phyloP scores from a whole-genome alignment of 2,329 filamentous ascomycete genomes.

The Penicillium expansum region DNA sequence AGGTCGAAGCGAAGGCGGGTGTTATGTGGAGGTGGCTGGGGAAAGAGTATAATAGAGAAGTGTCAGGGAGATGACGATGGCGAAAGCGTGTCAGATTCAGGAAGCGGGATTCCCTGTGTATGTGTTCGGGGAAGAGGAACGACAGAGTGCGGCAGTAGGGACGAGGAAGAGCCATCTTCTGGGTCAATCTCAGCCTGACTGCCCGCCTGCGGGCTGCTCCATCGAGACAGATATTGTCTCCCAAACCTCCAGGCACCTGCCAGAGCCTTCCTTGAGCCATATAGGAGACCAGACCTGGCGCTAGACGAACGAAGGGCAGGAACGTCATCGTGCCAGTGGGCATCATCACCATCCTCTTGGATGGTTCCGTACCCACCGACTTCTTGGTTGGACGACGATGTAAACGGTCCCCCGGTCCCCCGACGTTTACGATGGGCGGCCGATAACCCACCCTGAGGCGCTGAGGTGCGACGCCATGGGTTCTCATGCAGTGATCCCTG shows the following conservation, averaged over 20 bases:
- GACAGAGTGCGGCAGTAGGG: slow-evolving; percentile 15
- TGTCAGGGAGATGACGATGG: slow-evolving; percentile 10
- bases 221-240: slow-evolving; percentile 24
- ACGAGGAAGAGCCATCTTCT: slow-evolving; percentile 12
- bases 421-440: slow-evolving; percentile 22
- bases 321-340: background rate
- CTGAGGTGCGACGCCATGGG: slow-evolving; percentile 27
- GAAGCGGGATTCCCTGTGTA: background rate
- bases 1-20: background rate
- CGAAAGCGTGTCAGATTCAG: background rate
- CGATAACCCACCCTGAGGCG: slow-evolving; percentile 22
- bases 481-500: slow-evolving; percentile 14
- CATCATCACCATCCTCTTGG: slow-evolving; percentile 19
- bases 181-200: slow-evolving; percentile 2
- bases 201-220: slow-evolving; percentile 24
- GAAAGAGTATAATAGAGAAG: background rate
- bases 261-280: slow-evolving; percentile 29
- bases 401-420: slow-evolving; percentile 19
- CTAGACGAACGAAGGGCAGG: background rate
- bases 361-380: slow-evolving; percentile 28
- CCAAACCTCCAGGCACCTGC: slow-evolving; percentile 26
- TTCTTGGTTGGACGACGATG: slow-evolving; percentile 31
- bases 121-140: slow-evolving; percentile 1
- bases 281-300: slow-evolving; percentile 19
- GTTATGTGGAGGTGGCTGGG: background rate